A percentile compares a stretch with the other conserved stretches of the same genome.
phyloP scores from a whole-genome alignment of 1,284 basidiomycete species.

The Tilletia horrida region DNA sequence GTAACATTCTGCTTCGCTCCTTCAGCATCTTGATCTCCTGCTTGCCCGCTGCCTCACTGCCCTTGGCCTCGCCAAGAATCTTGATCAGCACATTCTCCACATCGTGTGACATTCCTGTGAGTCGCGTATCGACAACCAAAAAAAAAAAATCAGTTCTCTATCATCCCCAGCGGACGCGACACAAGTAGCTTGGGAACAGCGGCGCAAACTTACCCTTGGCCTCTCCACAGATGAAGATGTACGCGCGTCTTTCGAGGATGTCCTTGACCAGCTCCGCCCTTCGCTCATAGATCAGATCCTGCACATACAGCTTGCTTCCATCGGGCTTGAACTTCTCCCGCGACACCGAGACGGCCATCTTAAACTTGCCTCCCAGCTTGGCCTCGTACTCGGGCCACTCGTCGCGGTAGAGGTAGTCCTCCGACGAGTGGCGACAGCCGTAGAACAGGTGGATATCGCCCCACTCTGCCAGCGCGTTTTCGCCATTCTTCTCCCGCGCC shows the following conservation, averaged over 20 bases:
- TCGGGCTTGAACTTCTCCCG: constrained; percentile 73
- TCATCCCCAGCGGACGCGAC: too few species aligned
- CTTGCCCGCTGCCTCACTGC: constrained; percentile 73
- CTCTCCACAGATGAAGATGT: constrained; percentile 74
- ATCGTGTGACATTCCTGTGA: constrained; percentile 74
- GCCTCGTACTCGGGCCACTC: constrained; percentile 86
- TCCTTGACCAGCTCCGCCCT: constrained; percentile 70
- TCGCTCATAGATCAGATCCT: constrained; percentile 63
- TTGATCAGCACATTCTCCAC: constrained; percentile 81
- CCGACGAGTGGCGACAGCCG: constrained; percentile 79
- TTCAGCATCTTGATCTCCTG: constrained; percentile 90
- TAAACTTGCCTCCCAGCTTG: constrained; percentile 86
- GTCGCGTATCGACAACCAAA: background rate
- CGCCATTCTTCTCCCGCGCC: constrained; percentile 81
- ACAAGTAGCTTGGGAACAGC: too few species aligned
- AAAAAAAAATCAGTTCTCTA: too few species aligned
- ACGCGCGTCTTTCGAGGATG: constrained; percentile 87
- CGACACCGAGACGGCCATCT: constrained; percentile 81
- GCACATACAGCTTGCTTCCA: constrained; percentile 94
- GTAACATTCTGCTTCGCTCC: constrained; percentile 71
- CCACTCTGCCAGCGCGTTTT: constrained; percentile 87
- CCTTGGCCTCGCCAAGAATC: constrained; percentile 90
- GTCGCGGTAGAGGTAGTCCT: constrained; percentile 89
- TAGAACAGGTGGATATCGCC: constrained; percentile 91
- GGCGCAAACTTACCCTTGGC: constrained; percentile 66